These are phyloP conservation scores for Eucalyptus globulus DNA, from an alignment of 345 rosid species.

Conservation along the genomic window DNA sequence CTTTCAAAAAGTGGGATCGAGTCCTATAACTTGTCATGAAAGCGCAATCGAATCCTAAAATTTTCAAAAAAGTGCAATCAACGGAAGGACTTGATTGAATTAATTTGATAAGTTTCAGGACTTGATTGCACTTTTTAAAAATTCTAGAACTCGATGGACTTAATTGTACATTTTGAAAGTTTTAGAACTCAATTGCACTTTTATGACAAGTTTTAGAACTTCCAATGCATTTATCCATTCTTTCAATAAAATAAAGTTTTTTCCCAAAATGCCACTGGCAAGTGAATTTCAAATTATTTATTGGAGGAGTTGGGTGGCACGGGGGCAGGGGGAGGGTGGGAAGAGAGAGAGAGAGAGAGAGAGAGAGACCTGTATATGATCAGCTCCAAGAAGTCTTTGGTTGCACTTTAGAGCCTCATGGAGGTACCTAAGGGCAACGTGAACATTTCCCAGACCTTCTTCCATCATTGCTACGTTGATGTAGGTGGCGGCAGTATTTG, in stretches of 20 bases:
- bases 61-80: background rate
- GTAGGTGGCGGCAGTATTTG: constrained; percentile 96
- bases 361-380: constrained; percentile 84
- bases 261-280: background rate
- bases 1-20: background rate
- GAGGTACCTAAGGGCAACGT: constrained; percentile 87
- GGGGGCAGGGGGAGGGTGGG: background rate
- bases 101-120: no score
- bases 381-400: constrained; percentile 90
- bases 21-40: background rate
- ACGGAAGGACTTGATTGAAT: no score
- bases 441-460: constrained; percentile 97
- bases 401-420: constrained; percentile 98
- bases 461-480: constrained; percentile 99
- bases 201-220: no score
- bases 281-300: background rate
- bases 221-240: background rate
- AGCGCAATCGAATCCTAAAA: no score
- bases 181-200: no score
- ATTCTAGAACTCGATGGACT: no score
- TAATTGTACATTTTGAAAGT: no score
- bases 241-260: background rate
- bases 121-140: no score
- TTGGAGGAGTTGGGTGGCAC: background rate
- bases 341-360: background rate